Conservation (phyloP, 805 yeast genomes). For the Metschnikowia anglica region DNA sequence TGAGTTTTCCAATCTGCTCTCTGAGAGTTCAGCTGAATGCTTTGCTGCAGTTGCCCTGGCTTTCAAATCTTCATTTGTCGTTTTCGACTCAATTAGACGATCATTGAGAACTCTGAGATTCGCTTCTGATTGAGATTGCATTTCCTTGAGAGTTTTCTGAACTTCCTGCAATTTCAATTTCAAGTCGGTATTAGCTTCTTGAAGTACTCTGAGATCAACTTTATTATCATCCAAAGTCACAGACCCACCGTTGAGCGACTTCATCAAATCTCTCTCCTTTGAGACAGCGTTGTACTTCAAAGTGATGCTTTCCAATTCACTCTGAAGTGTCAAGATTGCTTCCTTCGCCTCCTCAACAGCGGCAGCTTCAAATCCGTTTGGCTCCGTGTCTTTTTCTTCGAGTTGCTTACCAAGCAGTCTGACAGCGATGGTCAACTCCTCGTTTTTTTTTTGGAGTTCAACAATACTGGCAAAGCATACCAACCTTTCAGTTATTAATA, state of each 20-base stretch:
- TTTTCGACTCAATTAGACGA: constrained; percentile 28
- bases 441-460: constrained; percentile 73
- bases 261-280: constrained; percentile 70
- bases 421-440: constrained; percentile 64
- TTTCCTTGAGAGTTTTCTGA: constrained; percentile 35
- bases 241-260: constrained; percentile 21
- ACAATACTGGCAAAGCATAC: constrained; percentile 64
- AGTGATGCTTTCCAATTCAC: constrained; percentile 53
- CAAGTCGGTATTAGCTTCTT: constrained; percentile 31
- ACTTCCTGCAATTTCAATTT: constrained; percentile 34
- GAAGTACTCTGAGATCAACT: constrained; percentile 25
- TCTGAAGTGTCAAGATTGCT: constrained; percentile 62
- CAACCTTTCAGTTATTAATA: constrained; percentile 67
- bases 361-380: constrained; percentile 42
- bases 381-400: constrained; percentile 58
- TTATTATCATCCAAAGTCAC: constrained; percentile 10
- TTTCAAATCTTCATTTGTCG: constrained; percentile 41
- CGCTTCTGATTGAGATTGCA: constrained; percentile 39
- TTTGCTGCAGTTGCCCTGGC: constrained; percentile 53
- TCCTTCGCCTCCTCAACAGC: constrained; percentile 65
- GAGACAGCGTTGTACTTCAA: constrained; percentile 52
- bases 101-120: constrained; percentile 49
- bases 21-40: constrained; percentile 52
- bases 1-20: constrained; percentile 51
- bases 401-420: constrained; percentile 71